Evolutionary conservation across 1,139 yeast genomes (phyloP), one percentile per base, ranked within the genome.

Genomic region (Saccharomyces uvarum): DNA sequence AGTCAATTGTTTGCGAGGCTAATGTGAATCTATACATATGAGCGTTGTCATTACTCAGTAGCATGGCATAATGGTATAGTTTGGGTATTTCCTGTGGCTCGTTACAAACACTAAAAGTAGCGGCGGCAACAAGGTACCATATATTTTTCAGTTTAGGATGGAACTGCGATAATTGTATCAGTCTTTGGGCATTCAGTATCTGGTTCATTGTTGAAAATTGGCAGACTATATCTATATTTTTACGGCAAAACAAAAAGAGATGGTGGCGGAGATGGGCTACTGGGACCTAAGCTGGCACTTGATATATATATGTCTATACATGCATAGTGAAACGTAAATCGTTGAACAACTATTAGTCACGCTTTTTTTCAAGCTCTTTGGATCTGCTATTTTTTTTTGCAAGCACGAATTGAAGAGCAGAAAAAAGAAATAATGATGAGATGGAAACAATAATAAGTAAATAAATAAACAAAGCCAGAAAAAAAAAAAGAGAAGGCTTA

Each of bases 71-170:
- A 61, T 87, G 88, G 67, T 84, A 86, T 8, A 90, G 69, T 54
- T 76, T 76, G 2, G 96, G 93, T 47, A 90, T 81, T 60, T 88
- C 96, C 52, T 84, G 81, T 0, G 97, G 95, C 58, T 79, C 81
- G 66, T 90, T 90, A 64, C 93, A 83, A 9, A 85, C 93, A 2
- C 93, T 82, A 56, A 90, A 77, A 24, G 95, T 81, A 0, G 95
- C 88, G 14, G 95, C 88, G 0, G 96, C 93, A 19, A 89, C 74
- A 50, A 77, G 74, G 65, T 83, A 88, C 97, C 97, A 90, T 29
- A 80, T 68, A 63, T 70, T 57, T 71, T 80, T 63, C 68, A 86
- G 68, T 67, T 76, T 72, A 58, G 88, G 73, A 53, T 66, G 66
- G 75, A 84, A 73, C 4, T 73, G 64, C 0, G 82, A 71, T 42